These are phyloP conservation scores for Globisporangium yorkense DNA, from an alignment of 352 stramenopile species.

Conservation along the genomic window DNA sequence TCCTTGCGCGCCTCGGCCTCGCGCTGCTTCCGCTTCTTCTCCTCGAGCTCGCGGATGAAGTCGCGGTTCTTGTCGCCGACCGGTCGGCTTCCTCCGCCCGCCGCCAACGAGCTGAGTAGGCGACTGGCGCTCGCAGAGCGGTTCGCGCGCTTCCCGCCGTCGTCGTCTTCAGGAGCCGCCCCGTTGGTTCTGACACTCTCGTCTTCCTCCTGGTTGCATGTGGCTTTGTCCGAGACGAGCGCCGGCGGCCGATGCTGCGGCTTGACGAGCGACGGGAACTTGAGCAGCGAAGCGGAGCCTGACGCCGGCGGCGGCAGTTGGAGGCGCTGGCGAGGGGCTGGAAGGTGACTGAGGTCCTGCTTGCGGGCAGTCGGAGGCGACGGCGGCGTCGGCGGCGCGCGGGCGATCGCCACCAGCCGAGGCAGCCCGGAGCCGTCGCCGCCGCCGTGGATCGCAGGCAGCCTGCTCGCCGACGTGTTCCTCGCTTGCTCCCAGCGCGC, in stretches of 20 bases:
- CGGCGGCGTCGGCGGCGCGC: constrained; percentile 1
- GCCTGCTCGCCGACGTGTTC: not conserved
- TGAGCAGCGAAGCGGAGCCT: constrained; percentile 18
- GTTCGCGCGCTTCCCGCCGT: constrained; percentile 8
- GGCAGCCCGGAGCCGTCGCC: constrained; percentile 3
- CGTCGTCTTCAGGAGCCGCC: constrained; percentile 11
- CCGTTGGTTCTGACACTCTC: not conserved
- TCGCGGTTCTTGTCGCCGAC: constrained; percentile 50
- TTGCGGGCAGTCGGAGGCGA: not conserved
- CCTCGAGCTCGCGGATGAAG: constrained; percentile 66
- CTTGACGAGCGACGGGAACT: constrained; percentile 35
- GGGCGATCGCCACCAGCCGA: not conserved
- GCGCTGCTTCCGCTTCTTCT: constrained; percentile 65
- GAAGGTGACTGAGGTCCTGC: constrained; percentile 17
- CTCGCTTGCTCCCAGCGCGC: not conserved
- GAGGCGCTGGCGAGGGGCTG: constrained; percentile 15
- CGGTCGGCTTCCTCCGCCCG: constrained; percentile 1
- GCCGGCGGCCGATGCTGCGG: constrained; percentile 13
- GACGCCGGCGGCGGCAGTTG: not conserved
- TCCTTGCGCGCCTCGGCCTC: constrained; percentile 39
- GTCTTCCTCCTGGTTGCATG: constrained; percentile 44
- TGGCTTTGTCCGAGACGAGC: not conserved
- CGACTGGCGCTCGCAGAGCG: constrained; percentile 8
- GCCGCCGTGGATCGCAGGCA: constrained; percentile 7
- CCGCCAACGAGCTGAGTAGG: constrained; percentile 9